These are phyloP conservation scores for Alternaria incomplexa DNA, from an alignment of 2,329 filamentous ascomycete genomes.

Conservation along the genomic window DNA sequence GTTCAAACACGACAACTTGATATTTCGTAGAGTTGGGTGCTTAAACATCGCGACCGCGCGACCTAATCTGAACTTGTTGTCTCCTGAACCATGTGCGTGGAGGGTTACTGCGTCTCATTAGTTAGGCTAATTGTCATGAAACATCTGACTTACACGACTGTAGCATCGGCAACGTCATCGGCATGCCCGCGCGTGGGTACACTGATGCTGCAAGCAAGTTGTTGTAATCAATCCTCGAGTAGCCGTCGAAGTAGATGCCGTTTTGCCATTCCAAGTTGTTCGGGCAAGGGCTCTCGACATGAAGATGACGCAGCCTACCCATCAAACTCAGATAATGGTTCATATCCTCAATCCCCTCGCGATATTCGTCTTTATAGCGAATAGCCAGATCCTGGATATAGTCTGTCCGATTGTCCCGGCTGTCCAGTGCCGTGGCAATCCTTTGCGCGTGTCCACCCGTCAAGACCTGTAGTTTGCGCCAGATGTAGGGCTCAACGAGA, in stretches of 20 bases:
- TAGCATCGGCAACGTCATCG: conserved; percentile 31
- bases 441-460: conserved; percentile 32
- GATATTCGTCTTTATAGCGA: conserved; percentile 29
- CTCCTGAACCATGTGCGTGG: conserved; percentile 39
- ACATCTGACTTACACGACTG: conserved; percentile 36
- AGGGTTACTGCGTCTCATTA: conserved; percentile 36
- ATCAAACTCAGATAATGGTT: conserved; percentile 36
- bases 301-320: conserved; percentile 37
- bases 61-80: conserved; percentile 36
- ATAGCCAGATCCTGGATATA: conserved; percentile 40
- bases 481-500: conserved; percentile 44
- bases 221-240: conserved; percentile 40
- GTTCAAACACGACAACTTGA: conserved; percentile 44
- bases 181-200: conserved; percentile 21
- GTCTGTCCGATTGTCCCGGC: conserved; percentile 27
- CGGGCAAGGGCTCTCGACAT: conserved; percentile 44
- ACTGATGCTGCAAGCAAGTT: conserved; percentile 36
- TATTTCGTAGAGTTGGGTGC: conserved; percentile 39
- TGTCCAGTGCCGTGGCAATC: conserved; percentile 31
- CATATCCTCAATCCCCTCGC: conserved; percentile 38
- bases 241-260: conserved; percentile 31
- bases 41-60: conserved; percentile 37
- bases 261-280: conserved; percentile 42
- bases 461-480: conserved; percentile 36
- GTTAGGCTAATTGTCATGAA: not conserved